A percentile compares a stretch with the other conserved stretches of the same genome.
phyloP scores from a whole-genome alignment of 2,329 filamentous ascomycete genomes.

The Sclerotinia spermophila region DNA sequence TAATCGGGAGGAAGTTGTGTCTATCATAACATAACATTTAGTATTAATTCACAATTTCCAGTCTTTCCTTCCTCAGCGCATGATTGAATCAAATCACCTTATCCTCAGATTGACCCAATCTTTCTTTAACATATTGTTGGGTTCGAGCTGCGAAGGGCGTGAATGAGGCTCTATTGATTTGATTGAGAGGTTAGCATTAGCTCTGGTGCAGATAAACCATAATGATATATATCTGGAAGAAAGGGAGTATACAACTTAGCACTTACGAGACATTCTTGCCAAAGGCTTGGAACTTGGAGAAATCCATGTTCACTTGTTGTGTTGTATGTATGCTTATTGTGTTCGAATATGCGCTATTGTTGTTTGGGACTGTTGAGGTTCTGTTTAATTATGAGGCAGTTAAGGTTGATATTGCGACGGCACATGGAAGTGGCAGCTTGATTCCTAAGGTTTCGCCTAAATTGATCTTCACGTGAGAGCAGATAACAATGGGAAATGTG shows the following conservation, averaged over 20 bases:
- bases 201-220: slow-evolving; percentile 21
- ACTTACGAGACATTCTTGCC: slow-evolving; percentile 66
- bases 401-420: slow-evolving; percentile 17
- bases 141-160: slow-evolving; percentile 91
- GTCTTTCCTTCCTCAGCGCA: background rate
- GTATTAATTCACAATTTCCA: background rate
- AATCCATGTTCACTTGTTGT: slow-evolving; percentile 49
- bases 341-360: background rate
- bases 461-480: slow-evolving; percentile 10
- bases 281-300: slow-evolving; percentile 59
- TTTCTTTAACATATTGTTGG: slow-evolving; percentile 97
- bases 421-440: slow-evolving; percentile 12
- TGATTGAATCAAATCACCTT: slow-evolving; percentile 55
- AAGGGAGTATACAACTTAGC: slow-evolving; percentile 22
- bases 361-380: background rate
- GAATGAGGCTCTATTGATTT: slow-evolving; percentile 69
- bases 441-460: slow-evolving; percentile 3
- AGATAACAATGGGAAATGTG: background rate
- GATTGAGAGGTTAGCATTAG: slow-evolving; percentile 37
- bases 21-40: slow-evolving; percentile 45
- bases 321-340: background rate
- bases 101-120: slow-evolving; percentile 90
- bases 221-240: slow-evolving; percentile 24
- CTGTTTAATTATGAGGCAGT: slow-evolving; percentile 12
- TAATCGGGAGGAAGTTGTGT: slow-evolving; percentile 97